Conservation (phyloP, 2,329 filamentous ascomycete genomes). For the Hypomyces perniciosus region DNA sequence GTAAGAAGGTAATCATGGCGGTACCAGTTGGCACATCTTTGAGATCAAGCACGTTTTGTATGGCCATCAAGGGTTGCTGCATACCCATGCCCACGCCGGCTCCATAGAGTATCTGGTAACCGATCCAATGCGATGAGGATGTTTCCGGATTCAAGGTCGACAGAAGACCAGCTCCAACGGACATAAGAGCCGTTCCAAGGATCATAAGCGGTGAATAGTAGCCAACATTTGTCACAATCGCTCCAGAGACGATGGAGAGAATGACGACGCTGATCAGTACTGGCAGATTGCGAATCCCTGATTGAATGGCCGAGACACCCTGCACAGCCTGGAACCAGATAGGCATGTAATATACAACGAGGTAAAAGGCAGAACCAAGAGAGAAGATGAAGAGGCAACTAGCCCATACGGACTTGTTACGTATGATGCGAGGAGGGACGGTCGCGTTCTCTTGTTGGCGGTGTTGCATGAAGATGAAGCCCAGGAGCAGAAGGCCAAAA, state of each 20-base stretch:
- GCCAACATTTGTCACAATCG: constrained; percentile 26
- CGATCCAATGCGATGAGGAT: constrained; percentile 20
- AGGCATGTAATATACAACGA: constrained; percentile 37
- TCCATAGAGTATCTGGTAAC: constrained; percentile 34
- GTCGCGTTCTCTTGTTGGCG: constrained; percentile 31
- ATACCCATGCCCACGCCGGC: constrained; percentile 37
- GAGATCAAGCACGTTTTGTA: constrained; percentile 36
- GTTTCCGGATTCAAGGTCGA: constrained; percentile 29
- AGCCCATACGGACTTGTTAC: constrained; percentile 20
- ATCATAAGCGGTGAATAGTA: constrained; percentile 38
- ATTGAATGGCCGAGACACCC: constrained; percentile 24
- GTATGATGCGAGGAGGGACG: constrained; percentile 33
- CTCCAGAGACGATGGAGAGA: constrained; percentile 22
- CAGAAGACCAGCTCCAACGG: constrained; percentile 35
- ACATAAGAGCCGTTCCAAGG: constrained; percentile 24
- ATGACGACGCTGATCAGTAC: constrained; percentile 24
- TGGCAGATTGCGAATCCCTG: constrained; percentile 24
- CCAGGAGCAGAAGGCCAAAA: constrained; percentile 23
- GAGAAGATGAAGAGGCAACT: not conserved
- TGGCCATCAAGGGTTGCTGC: constrained; percentile 40
- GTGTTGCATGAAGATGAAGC: constrained; percentile 29
- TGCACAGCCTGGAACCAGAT: constrained; percentile 47
- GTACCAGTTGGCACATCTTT: constrained; percentile 41
- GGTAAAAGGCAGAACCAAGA: not conserved
- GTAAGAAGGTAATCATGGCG: constrained; percentile 39